Conservation (phyloP, 208 protist species). For the Herpetomonas tarakana region DNA sequence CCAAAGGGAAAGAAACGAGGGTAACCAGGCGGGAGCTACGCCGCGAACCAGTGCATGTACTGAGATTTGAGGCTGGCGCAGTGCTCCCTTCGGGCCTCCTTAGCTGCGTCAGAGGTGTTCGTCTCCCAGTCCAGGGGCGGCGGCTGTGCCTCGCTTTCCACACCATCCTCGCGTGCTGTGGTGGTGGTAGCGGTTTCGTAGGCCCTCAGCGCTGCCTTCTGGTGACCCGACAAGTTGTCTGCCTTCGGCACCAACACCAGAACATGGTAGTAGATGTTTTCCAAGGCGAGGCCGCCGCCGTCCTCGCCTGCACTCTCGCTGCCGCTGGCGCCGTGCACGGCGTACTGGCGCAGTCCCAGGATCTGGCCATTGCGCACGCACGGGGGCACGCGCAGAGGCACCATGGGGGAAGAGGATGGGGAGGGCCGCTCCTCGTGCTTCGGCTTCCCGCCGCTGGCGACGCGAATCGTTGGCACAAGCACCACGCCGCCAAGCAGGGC, state of each 20-base stretch:
- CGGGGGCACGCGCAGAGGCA: constrained; percentile 56
- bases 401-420: not conserved
- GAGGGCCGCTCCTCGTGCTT: no score
- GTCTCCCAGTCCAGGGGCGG: not conserved
- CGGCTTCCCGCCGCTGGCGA: not conserved
- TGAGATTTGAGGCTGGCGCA: constrained; percentile 43
- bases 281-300: not conserved
- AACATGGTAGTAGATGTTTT: constrained; percentile 47
- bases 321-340: not conserved
- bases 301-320: no score
- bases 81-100: constrained; percentile 15
- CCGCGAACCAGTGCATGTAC: constrained; percentile 64
- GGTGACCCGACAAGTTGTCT: constrained; percentile 51
- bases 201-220: constrained; percentile 35
- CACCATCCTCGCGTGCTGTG: not conserved
- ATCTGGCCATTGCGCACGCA: constrained; percentile 72
- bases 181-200: constrained; percentile 31
- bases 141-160: not conserved
- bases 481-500: constrained; percentile 77
- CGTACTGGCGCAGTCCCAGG: constrained; percentile 36
- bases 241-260: constrained; percentile 66
- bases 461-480: constrained; percentile 42
- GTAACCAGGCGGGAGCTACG: constrained; percentile 1
- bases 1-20: not conserved
- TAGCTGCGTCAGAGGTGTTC: not conserved